A percentile compares a stretch with the other conserved stretches of the same genome.
Evolutionary conservation across 306 rosid genomes (phyloP).

Genomic region (Malus asiatica): DNA sequence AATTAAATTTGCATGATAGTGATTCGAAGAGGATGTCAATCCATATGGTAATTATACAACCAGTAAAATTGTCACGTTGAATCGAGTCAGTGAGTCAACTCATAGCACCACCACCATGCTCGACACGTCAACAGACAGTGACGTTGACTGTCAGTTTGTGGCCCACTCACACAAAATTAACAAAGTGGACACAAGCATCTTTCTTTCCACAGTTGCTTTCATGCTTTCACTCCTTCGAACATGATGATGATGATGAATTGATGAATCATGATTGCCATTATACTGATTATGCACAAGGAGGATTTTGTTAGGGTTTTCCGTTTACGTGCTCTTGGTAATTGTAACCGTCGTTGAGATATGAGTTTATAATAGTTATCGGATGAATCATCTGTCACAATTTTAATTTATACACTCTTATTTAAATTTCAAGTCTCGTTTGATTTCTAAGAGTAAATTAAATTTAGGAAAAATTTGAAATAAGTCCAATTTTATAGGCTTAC

Average conservation of each 20-base stretch:
- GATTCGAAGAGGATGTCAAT: no score
- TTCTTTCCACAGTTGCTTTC: constrained; percentile 27
- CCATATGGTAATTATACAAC: no score
- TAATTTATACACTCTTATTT: no score
- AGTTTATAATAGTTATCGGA: no score
- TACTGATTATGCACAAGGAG: not conserved
- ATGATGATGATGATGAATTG: not conserved
- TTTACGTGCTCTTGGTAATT: not conserved
- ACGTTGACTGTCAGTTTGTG: constrained; percentile 40
- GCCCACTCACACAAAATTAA: constrained; percentile 33
- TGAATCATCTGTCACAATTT: no score
- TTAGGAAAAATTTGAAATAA: no score
- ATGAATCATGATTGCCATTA: not conserved
- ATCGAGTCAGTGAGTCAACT: not conserved
- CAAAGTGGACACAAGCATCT: constrained; percentile 60
- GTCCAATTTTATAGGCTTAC: no score
- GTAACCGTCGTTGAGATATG: no score
- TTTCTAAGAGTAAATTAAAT: no score
- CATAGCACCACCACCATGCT: not conserved
- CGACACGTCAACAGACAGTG: constrained; percentile 32
- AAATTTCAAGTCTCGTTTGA: no score
- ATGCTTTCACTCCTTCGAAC: not conserved
- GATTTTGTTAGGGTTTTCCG: not conserved
- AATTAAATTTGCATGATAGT: no score
- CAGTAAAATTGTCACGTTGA: not conserved